phyloP scores from a whole-genome alignment of 2,329 filamentous ascomycete genomes.

The Aspergillus brunneoviolaceus region DNA sequence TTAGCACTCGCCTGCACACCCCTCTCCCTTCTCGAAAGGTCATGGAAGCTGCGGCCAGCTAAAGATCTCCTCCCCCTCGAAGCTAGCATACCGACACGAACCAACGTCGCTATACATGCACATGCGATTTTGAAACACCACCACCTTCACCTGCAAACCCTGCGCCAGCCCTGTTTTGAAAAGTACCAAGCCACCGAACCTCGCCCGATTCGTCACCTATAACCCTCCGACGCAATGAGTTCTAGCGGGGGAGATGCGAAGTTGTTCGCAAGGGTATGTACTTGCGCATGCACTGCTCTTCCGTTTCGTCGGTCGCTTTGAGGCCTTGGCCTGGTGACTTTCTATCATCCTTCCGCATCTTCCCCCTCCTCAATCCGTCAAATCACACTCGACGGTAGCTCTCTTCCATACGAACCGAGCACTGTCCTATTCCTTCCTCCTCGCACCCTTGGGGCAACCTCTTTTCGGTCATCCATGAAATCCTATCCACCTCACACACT shows the following conservation, averaged over 20 bases:
- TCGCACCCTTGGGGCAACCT: conserved; percentile 15
- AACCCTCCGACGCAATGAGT: conserved; percentile 51
- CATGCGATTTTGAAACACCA: conserved; percentile 20
- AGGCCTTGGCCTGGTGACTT: conserved; percentile 7
- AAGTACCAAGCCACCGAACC: conserved; percentile 2
- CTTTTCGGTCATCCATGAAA: neutral
- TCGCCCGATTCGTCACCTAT: conserved; percentile 8
- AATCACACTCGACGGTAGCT: neutral
- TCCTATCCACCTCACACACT: neutral
- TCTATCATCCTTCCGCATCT: conserved; percentile 12
- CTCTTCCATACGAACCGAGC: conserved; percentile 1
- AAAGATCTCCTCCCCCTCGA: conserved; percentile 14
- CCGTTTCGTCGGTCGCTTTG: conserved; percentile 19
- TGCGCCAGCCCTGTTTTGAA: conserved; percentile 2
- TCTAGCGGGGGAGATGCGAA: conserved; percentile 90
- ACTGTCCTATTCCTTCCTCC: conserved; percentile 8
- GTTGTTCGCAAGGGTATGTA: conserved; percentile 92
- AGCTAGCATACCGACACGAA: conserved; percentile 12
- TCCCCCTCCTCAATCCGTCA: conserved; percentile 11
- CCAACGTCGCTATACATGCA: conserved; percentile 2
- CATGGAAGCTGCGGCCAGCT: conserved; percentile 26
- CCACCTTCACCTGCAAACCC: conserved; percentile 3
- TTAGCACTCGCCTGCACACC: neutral
- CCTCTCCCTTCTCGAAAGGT: conserved; percentile 11
- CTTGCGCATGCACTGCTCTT: conserved; percentile 18